Evolutionary conservation across 192 early-diverging fungal species (phyloP), one percentile per base, ranked within the genome.

Genomic region (Jimgerdemannia flammicorona): DNA sequence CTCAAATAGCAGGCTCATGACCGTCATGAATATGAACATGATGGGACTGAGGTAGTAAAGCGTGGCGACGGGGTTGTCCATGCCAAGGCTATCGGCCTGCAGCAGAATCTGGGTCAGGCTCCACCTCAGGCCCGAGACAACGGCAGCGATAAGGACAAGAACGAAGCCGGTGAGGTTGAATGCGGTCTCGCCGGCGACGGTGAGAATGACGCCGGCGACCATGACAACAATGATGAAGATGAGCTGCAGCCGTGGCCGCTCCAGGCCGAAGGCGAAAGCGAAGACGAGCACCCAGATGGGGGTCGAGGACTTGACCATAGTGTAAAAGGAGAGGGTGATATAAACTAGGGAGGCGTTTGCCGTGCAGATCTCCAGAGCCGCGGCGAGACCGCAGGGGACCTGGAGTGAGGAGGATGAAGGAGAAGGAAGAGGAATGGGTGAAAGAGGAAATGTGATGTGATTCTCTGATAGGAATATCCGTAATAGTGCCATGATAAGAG

Each of bases 251-350:
- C 89, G 83, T 3, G 91, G 90, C 44, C 84, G 80, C 71, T 96
- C 94, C 64, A 96, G 85, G 40, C 89, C 77, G 76, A 96, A 95
- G 9, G 91, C 76, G 80, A 95, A 94, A 42, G 95, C 91, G 81
- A 96, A 96, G 0, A 94, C 42, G 10, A 96, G 81, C 7, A 91
- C 89, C 87, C 87, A 90, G 68, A 90, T 85, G 3, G 90, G 90
- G 3, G 88, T 89, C 43, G 87, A 86, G 10, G 88, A 90, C 78
- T 92, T 92, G 40, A 92, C 87, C 89, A 92, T 90, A 40, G 90
- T 96, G 79, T 95, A 95, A 77, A 96, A 95, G n/a, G 91, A 90
- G 19, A 96, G 85, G 8, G 95, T 90, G 67, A 96, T 93, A 75
- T 83, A 86, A 78, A 93, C 87, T 44, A 96, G 87, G 41, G 90